Base-by-base conservation (phyloP, 345 rosid species). In the Eucalyptus rudis region DNA sequence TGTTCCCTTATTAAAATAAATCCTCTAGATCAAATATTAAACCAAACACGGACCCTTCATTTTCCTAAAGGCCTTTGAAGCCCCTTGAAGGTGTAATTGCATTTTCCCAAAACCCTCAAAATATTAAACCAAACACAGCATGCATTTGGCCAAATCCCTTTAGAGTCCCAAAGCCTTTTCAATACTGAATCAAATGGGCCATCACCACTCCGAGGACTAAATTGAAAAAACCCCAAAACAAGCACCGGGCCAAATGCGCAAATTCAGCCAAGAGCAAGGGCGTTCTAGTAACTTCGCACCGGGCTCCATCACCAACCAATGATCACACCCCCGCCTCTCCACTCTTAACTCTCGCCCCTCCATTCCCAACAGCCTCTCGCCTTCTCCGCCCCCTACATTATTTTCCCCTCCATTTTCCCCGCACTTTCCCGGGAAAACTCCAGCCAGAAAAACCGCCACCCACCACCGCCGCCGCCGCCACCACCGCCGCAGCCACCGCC, bases 81-180 rank as follows among this genome's bases (percentile, higher is more conserved):
- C 6, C 6, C 17, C 3, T 5, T 2, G 17, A 1, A 49, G 3
- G 2, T 49, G 3, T 16, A 49, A 14, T 49, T 49, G 3, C 17
- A 14, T 49, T 5, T 49, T 14, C 1, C 0, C 17, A 49, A 49
- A 49, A 5, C 0, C 7, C 17, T 49, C 6, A 49, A 49, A 14
- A 49, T 13, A 14, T 5, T 14, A 0, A 49, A 49, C 2, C 2
- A 14, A 49, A 49, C 51, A 49, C 1, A 6, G 5, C 6, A 0
- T 49, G 0, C 51, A 49, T 49, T 5, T 49, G 5, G 17, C 7
- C 17, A 49, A 49, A 49, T 13, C 17, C 17, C 16, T 13, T 13
- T 13, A 1, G 7, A 49, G 7, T 0, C 3, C 7, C 3, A 49
- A 5, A 49, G 2, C 51, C 7, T 3, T 0, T 14, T 49, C 5